Evolutionary conservation across 257 asterid species (phyloP).

Genomic region (Salvia splendens): DNA sequence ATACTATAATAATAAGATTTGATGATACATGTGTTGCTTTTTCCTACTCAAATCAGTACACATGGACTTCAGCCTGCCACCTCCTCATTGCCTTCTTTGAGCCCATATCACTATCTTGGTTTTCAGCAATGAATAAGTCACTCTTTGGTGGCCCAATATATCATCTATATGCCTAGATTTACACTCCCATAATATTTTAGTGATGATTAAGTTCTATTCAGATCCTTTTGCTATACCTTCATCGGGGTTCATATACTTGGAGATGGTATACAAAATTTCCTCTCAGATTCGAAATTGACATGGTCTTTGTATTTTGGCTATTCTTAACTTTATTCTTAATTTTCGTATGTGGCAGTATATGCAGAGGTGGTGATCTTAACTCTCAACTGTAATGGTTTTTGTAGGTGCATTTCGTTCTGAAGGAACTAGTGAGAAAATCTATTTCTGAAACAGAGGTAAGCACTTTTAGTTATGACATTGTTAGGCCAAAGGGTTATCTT

Average conservation of each 20-base stretch:
- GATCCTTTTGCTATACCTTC: conserved; percentile 6
- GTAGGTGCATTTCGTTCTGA: conserved; percentile 84
- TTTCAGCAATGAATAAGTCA: not conserved
- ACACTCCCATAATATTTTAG: not conserved
- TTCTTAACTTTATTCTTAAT: too few species aligned
- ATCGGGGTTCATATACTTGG: conserved; percentile 4
- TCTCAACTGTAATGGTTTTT: conserved; percentile 15
- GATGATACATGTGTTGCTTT: conserved; percentile 1
- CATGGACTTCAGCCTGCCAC: conserved; percentile 10
- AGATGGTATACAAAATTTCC: not conserved
- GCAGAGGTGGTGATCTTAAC: conserved; percentile 8
- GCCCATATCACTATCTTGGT: conserved; percentile 9
- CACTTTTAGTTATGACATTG: conserved; percentile 7
- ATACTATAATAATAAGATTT: conserved; percentile 13
- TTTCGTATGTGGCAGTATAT: conserved; percentile 11
- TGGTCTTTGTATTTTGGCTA: too few species aligned
- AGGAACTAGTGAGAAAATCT: conserved; percentile 93
- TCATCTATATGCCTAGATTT: not conserved
- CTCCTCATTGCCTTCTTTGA: conserved; percentile 8
- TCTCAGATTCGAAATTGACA: too few species aligned
- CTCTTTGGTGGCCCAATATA: not conserved
- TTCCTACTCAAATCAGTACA: not conserved
- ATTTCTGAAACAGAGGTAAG: conserved; percentile 82
- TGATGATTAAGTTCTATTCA: not conserved
- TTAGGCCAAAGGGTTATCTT: not conserved